Conservation (phyloP, 495 filamentous ascomycete species). For the Bacidia gigantensis region DNA sequence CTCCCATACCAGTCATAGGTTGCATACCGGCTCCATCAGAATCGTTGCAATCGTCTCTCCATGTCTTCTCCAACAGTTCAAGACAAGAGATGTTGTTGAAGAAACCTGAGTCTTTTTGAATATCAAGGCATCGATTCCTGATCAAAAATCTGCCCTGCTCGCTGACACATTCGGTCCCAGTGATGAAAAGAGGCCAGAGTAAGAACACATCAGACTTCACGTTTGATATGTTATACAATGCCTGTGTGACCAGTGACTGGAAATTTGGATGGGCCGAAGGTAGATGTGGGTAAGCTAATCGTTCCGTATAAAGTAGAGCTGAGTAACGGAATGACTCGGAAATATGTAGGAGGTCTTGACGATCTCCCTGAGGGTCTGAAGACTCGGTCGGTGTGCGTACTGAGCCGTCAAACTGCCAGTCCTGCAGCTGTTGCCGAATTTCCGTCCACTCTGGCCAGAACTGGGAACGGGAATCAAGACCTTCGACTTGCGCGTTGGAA, state of each 20-base stretch:
- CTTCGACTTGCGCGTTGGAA: constrained; percentile 18
- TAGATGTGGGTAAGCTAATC: constrained; percentile 63
- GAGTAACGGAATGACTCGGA: constrained; percentile 85
- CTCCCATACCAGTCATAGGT: neutral
- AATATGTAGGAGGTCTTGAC: constrained; percentile 45
- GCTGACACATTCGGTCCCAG: constrained; percentile 78
- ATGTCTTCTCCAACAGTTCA: constrained; percentile 73
- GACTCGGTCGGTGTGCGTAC: constrained; percentile 23
- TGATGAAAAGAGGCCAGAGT: constrained; percentile 88
- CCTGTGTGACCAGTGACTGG: constrained; percentile 65
- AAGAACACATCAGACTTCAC: constrained; percentile 79
- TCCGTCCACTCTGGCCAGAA: constrained; percentile 86
- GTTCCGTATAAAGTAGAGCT: constrained; percentile 81
- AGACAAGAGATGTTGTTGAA: constrained; percentile 82
- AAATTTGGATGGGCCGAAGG: constrained; percentile 67
- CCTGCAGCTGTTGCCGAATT: constrained; percentile 59
- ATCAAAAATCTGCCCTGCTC: constrained; percentile 67
- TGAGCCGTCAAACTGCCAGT: constrained; percentile 60
- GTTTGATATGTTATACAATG: constrained; percentile 66
- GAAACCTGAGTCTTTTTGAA: constrained; percentile 78
- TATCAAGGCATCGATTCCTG: constrained; percentile 65
- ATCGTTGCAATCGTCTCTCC: constrained; percentile 38
- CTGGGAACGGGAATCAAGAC: constrained; percentile 33
- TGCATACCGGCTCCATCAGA: neutral
- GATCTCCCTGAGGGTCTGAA: constrained; percentile 18